These are phyloP conservation scores for Gastrolobium bilobum DNA, from an alignment of 306 rosid species.

Conservation along the genomic window DNA sequence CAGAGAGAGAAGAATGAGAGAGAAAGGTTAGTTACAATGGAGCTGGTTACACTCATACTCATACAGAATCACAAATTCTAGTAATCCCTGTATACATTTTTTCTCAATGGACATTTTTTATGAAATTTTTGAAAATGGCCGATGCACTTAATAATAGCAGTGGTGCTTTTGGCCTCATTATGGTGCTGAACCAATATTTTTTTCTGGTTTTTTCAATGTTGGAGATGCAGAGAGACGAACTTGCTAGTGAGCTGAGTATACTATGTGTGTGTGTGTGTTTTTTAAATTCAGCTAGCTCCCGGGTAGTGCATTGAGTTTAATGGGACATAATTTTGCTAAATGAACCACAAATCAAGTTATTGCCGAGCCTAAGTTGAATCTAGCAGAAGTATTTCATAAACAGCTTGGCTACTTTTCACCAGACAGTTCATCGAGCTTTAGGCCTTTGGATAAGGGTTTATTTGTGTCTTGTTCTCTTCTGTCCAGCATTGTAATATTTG, in stretches of 20 bases:
- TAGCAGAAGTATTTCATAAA: slow-evolving; percentile 21
- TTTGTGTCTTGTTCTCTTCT: slow-evolving; percentile 25
- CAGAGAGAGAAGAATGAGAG: slow-evolving; percentile 90
- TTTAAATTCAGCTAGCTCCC: background rate
- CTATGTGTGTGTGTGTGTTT: background rate
- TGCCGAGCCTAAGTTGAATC: slow-evolving; percentile 18
- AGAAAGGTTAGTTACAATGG: slow-evolving; percentile 74
- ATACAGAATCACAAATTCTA: slow-evolving; percentile 3
- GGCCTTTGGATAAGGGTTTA: slow-evolving; percentile 10
- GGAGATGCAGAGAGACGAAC: slow-evolving; percentile 5
- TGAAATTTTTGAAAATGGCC: slow-evolving; percentile 13
- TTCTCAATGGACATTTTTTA: slow-evolving; percentile 10
- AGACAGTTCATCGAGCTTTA: slow-evolving; percentile 19
- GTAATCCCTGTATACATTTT: slow-evolving; percentile 4
- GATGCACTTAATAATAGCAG: slow-evolving; percentile 3
- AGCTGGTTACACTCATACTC: background rate
- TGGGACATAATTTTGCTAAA: background rate
- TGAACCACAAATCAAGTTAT: slow-evolving; percentile 22
- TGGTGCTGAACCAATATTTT: background rate
- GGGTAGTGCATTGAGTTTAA: slow-evolving; percentile 8
- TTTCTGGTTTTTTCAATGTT: background rate
- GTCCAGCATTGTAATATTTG: background rate
- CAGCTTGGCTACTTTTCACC: background rate
- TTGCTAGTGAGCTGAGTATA: background rate
- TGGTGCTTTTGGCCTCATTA: slow-evolving; percentile 7